A percentile compares a stretch with the other conserved stretches of the same genome.
These are phyloP conservation scores for Pilatotrama ljubarskyi DNA, from an alignment of 768 basidiomycete species.

Conservation along the genomic window DNA sequence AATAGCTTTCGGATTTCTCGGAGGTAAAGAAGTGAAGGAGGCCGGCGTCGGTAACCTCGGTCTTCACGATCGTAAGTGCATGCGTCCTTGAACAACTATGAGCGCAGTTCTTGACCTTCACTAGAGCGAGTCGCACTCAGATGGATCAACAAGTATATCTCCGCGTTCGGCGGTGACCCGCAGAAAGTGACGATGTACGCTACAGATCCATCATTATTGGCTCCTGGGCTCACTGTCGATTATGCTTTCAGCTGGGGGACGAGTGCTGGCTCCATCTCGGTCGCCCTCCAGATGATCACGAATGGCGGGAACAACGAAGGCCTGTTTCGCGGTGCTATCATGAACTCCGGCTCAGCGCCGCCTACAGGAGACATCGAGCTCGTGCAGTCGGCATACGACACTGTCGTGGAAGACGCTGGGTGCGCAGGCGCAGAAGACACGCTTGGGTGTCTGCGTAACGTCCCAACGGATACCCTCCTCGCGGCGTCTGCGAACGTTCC, in stretches of 20 bases:
- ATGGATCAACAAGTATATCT: conserved; percentile 44
- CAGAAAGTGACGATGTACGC: conserved; percentile 40
- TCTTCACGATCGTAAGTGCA: conserved; percentile 44
- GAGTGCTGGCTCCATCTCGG: conserved; percentile 39
- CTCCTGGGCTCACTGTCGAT: too few species aligned
- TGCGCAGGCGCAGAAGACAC: conserved; percentile 14
- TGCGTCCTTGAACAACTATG: too few species aligned
- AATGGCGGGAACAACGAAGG: conserved; percentile 26
- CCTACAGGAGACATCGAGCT: neutral
- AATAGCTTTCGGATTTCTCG: conserved; percentile 42
- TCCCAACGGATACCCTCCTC: conserved; percentile 13
- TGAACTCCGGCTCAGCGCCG: conserved; percentile 24
- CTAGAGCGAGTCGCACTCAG: conserved; percentile 41
- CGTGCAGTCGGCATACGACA: neutral
- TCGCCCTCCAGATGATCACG: conserved; percentile 29
- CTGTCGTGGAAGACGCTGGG: conserved; percentile 3
- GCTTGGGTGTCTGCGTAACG: conserved; percentile 20
- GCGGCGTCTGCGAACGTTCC: neutral
- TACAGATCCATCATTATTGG: too few species aligned
- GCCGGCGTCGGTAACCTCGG: conserved; percentile 47
- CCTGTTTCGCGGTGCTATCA: conserved; percentile 38
- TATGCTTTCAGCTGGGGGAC: conserved; percentile 33
- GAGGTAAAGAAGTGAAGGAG: conserved; percentile 38
- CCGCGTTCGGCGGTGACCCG: conserved; percentile 44
- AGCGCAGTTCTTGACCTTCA: conserved; percentile 13